These are phyloP conservation scores for Omphalotus guepiniiformis DNA, from an alignment of 768 basidiomycete species.

Conservation along the genomic window DNA sequence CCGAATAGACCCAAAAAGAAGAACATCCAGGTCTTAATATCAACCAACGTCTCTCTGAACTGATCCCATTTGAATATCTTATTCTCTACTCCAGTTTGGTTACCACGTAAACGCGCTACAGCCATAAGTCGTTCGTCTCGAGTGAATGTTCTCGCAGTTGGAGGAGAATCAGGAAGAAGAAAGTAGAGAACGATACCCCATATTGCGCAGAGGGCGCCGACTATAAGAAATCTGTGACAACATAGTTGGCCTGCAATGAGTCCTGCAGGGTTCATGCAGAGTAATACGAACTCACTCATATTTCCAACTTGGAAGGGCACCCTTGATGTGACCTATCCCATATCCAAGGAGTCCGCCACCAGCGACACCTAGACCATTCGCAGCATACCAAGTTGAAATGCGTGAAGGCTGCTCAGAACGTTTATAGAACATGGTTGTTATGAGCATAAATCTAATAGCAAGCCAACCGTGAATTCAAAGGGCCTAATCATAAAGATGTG, in stretches of 20 bases:
- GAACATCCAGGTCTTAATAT: constrained; percentile 23
- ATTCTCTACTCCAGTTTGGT: constrained; percentile 18
- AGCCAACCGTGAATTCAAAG: neutral
- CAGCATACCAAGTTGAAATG: constrained; percentile 31
- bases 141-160: constrained; percentile 18
- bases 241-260: no score
- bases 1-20: constrained; percentile 21
- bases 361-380: constrained; percentile 33
- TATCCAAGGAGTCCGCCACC: constrained; percentile 29
- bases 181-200: constrained; percentile 22
- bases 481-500: constrained; percentile 9
- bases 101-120: constrained; percentile 22
- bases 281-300: constrained; percentile 23
- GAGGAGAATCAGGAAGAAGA: constrained; percentile 25
- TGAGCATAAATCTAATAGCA: constrained; percentile 20
- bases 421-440: constrained; percentile 30
- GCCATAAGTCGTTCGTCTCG: constrained; percentile 23
- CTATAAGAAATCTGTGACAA: constrained; percentile 16
- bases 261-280: neutral
- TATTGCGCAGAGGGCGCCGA: constrained; percentile 21
- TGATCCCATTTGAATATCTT: constrained; percentile 11
- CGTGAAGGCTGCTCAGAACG: constrained; percentile 29
- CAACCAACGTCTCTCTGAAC: constrained; percentile 15
- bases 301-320: constrained; percentile 25
- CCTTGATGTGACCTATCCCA: constrained; percentile 14